Evolutionary conservation across 108 stramenopile genomes (phyloP).

Genomic region (Nitzschia putrida): DNA sequence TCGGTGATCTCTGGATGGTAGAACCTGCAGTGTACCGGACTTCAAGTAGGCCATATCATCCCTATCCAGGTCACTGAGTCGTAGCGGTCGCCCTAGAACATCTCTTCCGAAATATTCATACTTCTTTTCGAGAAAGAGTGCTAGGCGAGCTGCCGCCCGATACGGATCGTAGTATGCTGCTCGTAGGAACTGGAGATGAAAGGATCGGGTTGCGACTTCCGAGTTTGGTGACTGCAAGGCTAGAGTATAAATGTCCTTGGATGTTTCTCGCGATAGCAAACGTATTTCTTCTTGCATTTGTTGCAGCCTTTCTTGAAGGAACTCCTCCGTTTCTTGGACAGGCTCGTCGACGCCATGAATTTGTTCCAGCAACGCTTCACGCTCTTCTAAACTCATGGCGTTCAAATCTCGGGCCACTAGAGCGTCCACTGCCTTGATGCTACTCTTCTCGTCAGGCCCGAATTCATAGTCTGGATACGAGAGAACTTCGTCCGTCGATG

Average conservation of each 20-base stretch:
- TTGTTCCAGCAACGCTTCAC: constrained; percentile 15
- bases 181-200: constrained; percentile 28
- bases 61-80: constrained; percentile 12
- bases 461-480: too few species aligned
- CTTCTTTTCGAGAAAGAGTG: constrained; percentile 15
- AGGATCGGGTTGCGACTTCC: background rate
- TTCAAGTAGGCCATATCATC: constrained; percentile 9
- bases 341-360: constrained; percentile 19
- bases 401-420: constrained; percentile 10
- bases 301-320: background rate
- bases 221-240: background rate
- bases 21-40: constrained; percentile 13
- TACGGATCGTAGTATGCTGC: constrained; percentile 14
- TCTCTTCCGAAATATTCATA: constrained; percentile 14
- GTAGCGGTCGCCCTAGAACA: background rate
- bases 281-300: background rate
- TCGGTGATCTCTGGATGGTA: constrained; percentile 28
- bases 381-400: constrained; percentile 10
- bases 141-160: constrained; percentile 14
- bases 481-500: too few species aligned
- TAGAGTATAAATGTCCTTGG: background rate
- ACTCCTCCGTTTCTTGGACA: background rate
- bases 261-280: background rate
- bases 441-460: too few species aligned
- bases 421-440: constrained; percentile 6